Percentiles rank a stretch among this genome's conserved stretches.
These are phyloP conservation scores for Corchorus capsularis DNA, from an alignment of 345 rosid species.

Conservation along the genomic window DNA sequence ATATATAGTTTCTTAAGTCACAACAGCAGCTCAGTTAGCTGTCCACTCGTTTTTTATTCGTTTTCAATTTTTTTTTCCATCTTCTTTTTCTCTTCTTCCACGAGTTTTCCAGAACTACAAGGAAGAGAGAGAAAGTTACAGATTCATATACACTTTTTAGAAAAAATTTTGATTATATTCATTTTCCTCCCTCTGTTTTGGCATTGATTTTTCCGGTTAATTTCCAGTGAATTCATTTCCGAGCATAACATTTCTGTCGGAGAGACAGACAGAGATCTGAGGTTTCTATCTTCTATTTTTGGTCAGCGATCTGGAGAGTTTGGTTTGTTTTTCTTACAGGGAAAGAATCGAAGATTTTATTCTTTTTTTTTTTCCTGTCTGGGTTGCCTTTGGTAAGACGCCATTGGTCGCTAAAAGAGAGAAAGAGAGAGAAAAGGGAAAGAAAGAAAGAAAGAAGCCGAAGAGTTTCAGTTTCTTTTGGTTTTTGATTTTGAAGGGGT, in stretches of 20 bases:
- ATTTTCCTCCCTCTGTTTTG: not conserved
- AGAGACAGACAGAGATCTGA: slow-evolving; percentile 22
- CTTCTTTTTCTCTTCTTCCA: slow-evolving; percentile 27
- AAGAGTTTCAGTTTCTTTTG: slow-evolving; percentile 17
- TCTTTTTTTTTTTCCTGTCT: not conserved
- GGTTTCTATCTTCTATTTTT: not conserved
- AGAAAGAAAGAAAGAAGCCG: slow-evolving; percentile 1
- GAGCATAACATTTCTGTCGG: not conserved
- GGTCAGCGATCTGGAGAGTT: slow-evolving; percentile 29
- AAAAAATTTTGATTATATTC: slow-evolving; percentile 9
- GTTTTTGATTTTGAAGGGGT: not conserved
- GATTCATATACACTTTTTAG: slow-evolving; percentile 22
- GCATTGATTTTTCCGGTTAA: slow-evolving; percentile 20
- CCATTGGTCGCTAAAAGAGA: slow-evolving; percentile 18
- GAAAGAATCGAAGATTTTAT: slow-evolving; percentile 17
- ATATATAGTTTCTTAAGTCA: slow-evolving; percentile 28
- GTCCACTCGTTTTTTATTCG: slow-evolving; percentile 65
- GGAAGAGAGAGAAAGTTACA: slow-evolving; percentile 29
- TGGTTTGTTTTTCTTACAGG: slow-evolving; percentile 29
- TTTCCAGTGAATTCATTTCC: slow-evolving; percentile 1
- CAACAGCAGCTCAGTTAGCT: slow-evolving; percentile 55
- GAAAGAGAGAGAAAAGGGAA: not conserved
- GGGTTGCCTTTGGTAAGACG: slow-evolving; percentile 27
- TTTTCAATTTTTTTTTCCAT: slow-evolving; percentile 1
- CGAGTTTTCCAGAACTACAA: slow-evolving; percentile 44